Conservation (phyloP, 1,139 yeast genomes). For the Yamadazyma membranifaciens region DNA sequence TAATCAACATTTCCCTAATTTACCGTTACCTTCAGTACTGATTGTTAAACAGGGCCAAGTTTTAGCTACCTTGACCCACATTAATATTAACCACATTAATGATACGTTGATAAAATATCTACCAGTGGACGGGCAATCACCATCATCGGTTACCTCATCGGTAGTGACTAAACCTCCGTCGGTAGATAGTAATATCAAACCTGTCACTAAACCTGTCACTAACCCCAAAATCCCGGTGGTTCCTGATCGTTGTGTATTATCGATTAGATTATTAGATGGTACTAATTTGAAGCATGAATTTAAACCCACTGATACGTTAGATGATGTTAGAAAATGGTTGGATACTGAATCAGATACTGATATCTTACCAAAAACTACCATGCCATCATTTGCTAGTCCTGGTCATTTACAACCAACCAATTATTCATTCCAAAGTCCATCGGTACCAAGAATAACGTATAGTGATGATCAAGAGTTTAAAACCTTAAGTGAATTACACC, state of each 20-base stretch:
- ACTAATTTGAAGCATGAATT: conserved; percentile 46
- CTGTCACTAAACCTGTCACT: background rate
- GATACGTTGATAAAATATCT: background rate
- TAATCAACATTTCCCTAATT: conserved; percentile 47
- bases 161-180: background rate
- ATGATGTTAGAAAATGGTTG: conserved; percentile 62
- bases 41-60: background rate
- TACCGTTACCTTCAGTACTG: conserved; percentile 32
- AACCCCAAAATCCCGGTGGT: background rate
- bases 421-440: conserved; percentile 40
- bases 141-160: too few species aligned
- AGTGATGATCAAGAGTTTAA: conserved; percentile 53
- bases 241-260: conserved; percentile 34
- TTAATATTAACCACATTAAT: background rate
- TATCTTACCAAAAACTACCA: conserved; percentile 22
- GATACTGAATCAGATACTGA: conserved; percentile 44
- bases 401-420: conserved; percentile 32
- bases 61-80: background rate
- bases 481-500: conserved; percentile 45
- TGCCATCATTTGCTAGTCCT: conserved; percentile 40
- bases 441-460: conserved; percentile 34
- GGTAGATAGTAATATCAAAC: background rate
- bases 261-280: conserved; percentile 58
- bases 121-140: background rate
- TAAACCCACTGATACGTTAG: conserved; percentile 37